Percentiles rank a stretch among this genome's conserved stretches.
Evolutionary conservation across 441 rosid genomes (phyloP).

Genomic region (Corymbia calophylla): DNA sequence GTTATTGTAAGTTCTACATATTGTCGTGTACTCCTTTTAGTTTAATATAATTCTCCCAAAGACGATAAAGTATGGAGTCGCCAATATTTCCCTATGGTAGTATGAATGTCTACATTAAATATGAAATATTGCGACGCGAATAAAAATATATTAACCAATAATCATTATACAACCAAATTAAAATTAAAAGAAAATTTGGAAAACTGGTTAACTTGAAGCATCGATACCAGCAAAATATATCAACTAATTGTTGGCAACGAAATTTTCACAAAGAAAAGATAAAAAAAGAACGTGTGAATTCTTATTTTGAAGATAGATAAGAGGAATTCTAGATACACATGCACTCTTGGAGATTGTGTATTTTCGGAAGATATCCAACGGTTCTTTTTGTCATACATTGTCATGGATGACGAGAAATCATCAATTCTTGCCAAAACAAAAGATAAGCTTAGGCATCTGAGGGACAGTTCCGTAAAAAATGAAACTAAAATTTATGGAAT

Average conservation of each 20-base stretch:
- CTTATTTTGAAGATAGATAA: not conserved
- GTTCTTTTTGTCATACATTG: not conserved
- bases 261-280: not conserved
- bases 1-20: not conserved
- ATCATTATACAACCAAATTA: not conserved
- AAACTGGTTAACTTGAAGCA: not conserved
- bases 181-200: not conserved
- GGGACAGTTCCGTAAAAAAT: not conserved
- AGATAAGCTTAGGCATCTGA: not conserved
- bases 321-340: not conserved
- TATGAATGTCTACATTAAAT: not conserved
- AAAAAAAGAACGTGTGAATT: not conserved
- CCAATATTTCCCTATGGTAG: not conserved
- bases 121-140: not conserved
- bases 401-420: not conserved
- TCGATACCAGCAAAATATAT: not conserved
- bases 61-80: not conserved
- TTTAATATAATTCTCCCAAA: not conserved
- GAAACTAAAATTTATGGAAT: not conserved
- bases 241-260: not conserved
- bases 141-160: not conserved
- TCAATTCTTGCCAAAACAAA: not conserved
- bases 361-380: not conserved
- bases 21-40: not conserved
- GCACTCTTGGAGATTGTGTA: not conserved